Evolutionary conservation across 2,329 filamentous ascomycete species (phyloP).

Genomic region (Hypoxylon sp.): DNA sequence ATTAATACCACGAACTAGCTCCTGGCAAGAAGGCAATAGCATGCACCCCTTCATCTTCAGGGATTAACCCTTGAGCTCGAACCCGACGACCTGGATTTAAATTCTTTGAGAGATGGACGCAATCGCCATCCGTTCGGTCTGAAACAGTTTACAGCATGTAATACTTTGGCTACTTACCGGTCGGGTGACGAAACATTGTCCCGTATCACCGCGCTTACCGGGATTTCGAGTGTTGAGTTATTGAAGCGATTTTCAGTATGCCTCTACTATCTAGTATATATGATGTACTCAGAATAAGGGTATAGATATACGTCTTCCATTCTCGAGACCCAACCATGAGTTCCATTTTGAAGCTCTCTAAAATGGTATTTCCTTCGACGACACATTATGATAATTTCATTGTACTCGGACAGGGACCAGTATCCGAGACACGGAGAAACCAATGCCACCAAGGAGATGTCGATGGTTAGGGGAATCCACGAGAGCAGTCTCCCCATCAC

Average conservation of each 20-base stretch:
- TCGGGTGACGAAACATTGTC: conserved; percentile 26
- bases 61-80: too few relatives aligned
- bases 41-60: too few relatives aligned
- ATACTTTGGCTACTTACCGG: not conserved
- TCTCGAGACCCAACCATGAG: too few relatives aligned
- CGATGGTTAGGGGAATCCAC: not conserved
- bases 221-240: too few relatives aligned
- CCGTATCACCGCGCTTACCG: conserved; percentile 12
- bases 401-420: not conserved
- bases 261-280: too few relatives aligned
- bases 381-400: conserved; percentile 5
- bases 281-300: too few relatives aligned
- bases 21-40: not conserved
- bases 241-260: too few relatives aligned
- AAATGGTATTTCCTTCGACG: too few relatives aligned
- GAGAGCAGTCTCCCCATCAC: conserved; percentile 3
- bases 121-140: not conserved
- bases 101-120: not conserved
- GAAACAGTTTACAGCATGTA: conserved; percentile 1
- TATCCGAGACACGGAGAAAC: conserved; percentile 21
- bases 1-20: not conserved
- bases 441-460: not conserved
- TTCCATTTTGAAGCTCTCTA: too few relatives aligned
- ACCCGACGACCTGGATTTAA: too few relatives aligned
- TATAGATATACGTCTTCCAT: too few relatives aligned